Conservation (phyloP, 2,329 filamentous ascomycete genomes). For the Basipetospora chlamydospora region DNA sequence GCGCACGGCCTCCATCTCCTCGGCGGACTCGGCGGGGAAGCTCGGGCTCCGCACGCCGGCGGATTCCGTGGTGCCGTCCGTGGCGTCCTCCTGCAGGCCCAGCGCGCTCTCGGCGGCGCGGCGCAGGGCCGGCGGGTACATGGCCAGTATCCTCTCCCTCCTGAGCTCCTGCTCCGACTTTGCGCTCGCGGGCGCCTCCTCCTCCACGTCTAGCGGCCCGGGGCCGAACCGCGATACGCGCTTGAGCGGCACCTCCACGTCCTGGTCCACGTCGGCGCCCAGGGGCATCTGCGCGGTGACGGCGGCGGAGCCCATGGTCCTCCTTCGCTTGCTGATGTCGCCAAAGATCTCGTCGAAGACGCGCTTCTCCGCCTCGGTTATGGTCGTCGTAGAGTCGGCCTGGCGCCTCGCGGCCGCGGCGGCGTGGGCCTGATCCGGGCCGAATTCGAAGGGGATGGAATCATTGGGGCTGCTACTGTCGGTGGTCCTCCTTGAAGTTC, state of each 20-base stretch:
- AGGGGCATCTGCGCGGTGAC: too few species aligned
- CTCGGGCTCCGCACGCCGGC: not conserved
- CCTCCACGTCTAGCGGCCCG: not conserved
- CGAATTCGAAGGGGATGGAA: slow-evolving; percentile 39
- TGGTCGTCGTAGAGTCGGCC: slow-evolving; percentile 26
- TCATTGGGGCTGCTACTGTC: slow-evolving; percentile 12
- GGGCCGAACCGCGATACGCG: too few species aligned
- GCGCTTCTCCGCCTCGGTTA: slow-evolving; percentile 41
- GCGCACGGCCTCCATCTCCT: slow-evolving; percentile 1
- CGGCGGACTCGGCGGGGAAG: not conserved
- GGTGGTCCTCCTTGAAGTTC: too few species aligned
- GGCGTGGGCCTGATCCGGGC: slow-evolving; percentile 14
- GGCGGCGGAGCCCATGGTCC: not conserved
- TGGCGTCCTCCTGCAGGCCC: slow-evolving; percentile 20
- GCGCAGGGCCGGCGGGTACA: slow-evolving; percentile 24
- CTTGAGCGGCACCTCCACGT: not conserved
- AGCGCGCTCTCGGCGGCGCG: slow-evolving; percentile 24
- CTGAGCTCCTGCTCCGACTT: not conserved
- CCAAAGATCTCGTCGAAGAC: slow-evolving; percentile 45
- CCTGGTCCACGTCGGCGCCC: not conserved
- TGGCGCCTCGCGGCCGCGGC: slow-evolving; percentile 6
- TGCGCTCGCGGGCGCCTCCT: not conserved
- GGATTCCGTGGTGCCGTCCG: slow-evolving; percentile 1
- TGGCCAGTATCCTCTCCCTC: slow-evolving; percentile 20
- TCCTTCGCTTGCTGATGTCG: slow-evolving; percentile 16